A percentile compares a stretch with the other conserved stretches of the same genome.
Evolutionary conservation across 805 yeast species (phyloP).

Genomic region (Starmerella ratchasimensis): DNA sequence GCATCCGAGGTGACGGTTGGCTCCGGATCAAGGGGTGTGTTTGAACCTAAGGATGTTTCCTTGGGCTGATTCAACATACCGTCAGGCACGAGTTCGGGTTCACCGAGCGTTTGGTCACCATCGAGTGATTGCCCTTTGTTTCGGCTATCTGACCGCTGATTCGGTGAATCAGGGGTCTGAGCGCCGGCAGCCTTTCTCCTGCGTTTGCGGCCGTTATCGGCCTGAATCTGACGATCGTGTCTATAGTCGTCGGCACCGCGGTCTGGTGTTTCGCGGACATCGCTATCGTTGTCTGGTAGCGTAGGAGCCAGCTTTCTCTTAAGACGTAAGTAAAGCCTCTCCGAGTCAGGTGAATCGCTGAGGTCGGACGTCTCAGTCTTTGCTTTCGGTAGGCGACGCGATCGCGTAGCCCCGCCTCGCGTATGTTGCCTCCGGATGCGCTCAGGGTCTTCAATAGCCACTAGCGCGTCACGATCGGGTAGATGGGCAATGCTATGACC

Average conservation of each 20-base stretch:
- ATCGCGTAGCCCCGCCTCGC: background rate
- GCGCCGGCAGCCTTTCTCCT: no score
- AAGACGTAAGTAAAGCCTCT: constrained; percentile 6
- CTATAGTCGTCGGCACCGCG: constrained; percentile 15
- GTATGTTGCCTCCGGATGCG: constrained; percentile 5
- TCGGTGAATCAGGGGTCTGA: no score
- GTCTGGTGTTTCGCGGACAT: constrained; percentile 8
- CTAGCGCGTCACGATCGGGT: constrained; percentile 9
- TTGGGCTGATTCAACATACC: no score
- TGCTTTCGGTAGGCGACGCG: background rate
- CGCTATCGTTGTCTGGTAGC: constrained; percentile 8
- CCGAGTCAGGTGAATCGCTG: constrained; percentile 3
- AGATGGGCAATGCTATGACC: constrained; percentile 7
- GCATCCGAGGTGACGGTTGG: no score
- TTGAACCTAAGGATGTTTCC: no score
- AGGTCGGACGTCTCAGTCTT: background rate
- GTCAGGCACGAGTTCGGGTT: no score
- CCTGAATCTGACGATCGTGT: constrained; percentile 8
- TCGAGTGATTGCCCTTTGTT: no score
- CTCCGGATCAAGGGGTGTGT: no score
- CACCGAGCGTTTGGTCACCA: no score
- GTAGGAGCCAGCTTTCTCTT: constrained; percentile 19
- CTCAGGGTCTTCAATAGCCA: constrained; percentile 12
- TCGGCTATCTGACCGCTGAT: no score
- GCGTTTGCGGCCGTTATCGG: no score